Percentiles rank a stretch among this genome's conserved stretches.
Evolutionary conservation across 2,329 filamentous ascomycete genomes (phyloP).

Genomic region (Alternaria burnsii): DNA sequence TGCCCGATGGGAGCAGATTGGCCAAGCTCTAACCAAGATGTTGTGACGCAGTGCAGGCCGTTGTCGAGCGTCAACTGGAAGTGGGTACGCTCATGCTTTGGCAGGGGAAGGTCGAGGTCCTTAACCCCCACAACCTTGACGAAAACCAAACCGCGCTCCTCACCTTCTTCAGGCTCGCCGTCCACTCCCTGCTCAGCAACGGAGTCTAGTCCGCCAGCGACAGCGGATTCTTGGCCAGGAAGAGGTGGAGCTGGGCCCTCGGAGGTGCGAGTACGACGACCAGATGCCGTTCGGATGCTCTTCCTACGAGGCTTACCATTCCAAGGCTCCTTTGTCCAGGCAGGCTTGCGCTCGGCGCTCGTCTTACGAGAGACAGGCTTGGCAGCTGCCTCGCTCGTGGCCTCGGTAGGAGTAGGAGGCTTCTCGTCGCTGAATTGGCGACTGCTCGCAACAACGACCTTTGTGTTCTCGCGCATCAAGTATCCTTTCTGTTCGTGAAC

Average conservation of each 20-base stretch:
- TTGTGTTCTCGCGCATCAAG: slow-evolving; percentile 98
- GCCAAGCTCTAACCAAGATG: slow-evolving; percentile 90
- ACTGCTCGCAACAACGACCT: slow-evolving; percentile 89
- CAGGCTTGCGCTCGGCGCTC: slow-evolving; percentile 74
- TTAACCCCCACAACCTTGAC: slow-evolving; percentile 99
- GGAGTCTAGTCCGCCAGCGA: slow-evolving; percentile 67
- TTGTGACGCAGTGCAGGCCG: slow-evolving; percentile 96
- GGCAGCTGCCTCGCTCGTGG: slow-evolving; percentile 54
- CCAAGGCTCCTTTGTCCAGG: slow-evolving; percentile 98
- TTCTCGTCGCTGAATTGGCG: slow-evolving; percentile 69
- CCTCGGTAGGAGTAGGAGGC: slow-evolving; percentile 57
- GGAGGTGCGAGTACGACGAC: slow-evolving; percentile 65
- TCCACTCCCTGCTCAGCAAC: slow-evolving; percentile 74
- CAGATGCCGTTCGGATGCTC: slow-evolving; percentile 66
- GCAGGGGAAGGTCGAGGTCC: slow-evolving; percentile 89
- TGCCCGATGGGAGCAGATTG: slow-evolving; percentile 94
- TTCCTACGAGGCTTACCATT: slow-evolving; percentile 79
- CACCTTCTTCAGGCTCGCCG: slow-evolving; percentile 75
- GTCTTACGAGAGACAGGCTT: slow-evolving; percentile 78
- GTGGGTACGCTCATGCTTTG: slow-evolving; percentile 86
- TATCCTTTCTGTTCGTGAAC: slow-evolving; percentile 87
- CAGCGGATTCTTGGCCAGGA: slow-evolving; percentile 87
- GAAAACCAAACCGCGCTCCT: slow-evolving; percentile 89
- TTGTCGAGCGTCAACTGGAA: slow-evolving; percentile 99
- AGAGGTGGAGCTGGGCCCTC: slow-evolving; percentile 77